Base-by-base conservation (phyloP, 148 eudicot genomes). In the Camellia sinensis region DNA sequence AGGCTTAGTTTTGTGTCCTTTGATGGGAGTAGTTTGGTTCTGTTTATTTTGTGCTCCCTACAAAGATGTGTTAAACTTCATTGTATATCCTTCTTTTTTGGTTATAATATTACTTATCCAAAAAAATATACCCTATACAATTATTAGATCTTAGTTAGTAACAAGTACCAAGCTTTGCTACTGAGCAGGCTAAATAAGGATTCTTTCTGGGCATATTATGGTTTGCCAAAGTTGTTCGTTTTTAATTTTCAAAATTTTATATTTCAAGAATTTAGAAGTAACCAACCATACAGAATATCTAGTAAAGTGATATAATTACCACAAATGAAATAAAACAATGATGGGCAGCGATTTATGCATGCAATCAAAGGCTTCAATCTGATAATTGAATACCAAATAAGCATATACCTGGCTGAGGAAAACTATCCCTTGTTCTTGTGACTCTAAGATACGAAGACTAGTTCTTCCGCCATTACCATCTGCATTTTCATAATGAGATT, bases 351-450 rank as follows among this genome's bases (percentile, higher is more conserved):
- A 11, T 9, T 11, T 57, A 52, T 11, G 60, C 18, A 22, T 17
- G 18, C 22, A 10, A 63, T 11, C 18, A 66, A 45, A 43, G 21
- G 3, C 12, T 67, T 43, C 63, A 22, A 14, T 72, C 29, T 52
- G 0, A 13, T 72, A 50, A 48, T 72, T 2, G 8, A 72, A 48
- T 72, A 59, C 13, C 21, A 68, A 22, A n/a, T 43, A 63, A 46
- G 43, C 18, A 63, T 60, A 14, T 74, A 90, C 99, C 96, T 96
- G 98, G 82, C 89, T 89, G 74, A 93, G 92, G 79, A 96, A 76
- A 65, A 96, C 94, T 67, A 90, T 87, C 79, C 99, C 98, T 50
- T 89, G 63, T 60, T 91, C 80, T 82, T 96, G 99, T 41, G 98
- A 81, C 79, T 86, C 92, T 85, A 96, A 77, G 63, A 96, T 75